Evolutionary conservation across 345 rosid species (phyloP).

Genomic region (Salix brachista): DNA sequence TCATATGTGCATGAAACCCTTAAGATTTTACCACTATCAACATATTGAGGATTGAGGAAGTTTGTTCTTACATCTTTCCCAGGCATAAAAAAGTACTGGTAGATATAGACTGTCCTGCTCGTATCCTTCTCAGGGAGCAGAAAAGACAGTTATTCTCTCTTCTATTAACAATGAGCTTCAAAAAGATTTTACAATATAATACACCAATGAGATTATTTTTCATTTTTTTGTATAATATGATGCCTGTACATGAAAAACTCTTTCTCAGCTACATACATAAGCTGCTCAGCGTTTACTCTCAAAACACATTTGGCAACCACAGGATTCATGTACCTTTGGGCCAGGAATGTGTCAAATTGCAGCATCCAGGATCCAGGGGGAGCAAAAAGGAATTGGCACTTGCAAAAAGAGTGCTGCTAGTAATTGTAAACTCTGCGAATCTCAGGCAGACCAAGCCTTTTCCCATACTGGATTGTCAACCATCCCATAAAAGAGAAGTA

Average conservation of each 20-base stretch:
- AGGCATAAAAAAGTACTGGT: background rate
- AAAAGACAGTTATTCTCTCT: background rate
- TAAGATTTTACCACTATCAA: background rate
- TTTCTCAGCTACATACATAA: background rate
- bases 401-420: conserved; percentile 12
- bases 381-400: background rate
- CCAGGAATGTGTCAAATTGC: background rate
- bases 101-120: background rate
- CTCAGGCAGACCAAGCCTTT: conserved; percentile 45
- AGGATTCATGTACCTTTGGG: background rate
- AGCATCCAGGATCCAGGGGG: background rate
- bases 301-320: background rate
- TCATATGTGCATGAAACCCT: background rate
- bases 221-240: background rate
- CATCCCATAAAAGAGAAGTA: conserved; percentile 55
- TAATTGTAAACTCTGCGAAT: conserved; percentile 21
- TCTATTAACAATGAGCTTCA: background rate
- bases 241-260: conserved; percentile 8
- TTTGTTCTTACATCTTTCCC: background rate
- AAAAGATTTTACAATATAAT: background rate
- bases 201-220: background rate
- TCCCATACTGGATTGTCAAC: conserved; percentile 51
- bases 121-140: background rate
- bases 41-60: background rate
- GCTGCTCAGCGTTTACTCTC: background rate